These are phyloP conservation scores for Exophiala sideris DNA, from an alignment of 2,329 filamentous ascomycete genomes.

Conservation along the genomic window DNA sequence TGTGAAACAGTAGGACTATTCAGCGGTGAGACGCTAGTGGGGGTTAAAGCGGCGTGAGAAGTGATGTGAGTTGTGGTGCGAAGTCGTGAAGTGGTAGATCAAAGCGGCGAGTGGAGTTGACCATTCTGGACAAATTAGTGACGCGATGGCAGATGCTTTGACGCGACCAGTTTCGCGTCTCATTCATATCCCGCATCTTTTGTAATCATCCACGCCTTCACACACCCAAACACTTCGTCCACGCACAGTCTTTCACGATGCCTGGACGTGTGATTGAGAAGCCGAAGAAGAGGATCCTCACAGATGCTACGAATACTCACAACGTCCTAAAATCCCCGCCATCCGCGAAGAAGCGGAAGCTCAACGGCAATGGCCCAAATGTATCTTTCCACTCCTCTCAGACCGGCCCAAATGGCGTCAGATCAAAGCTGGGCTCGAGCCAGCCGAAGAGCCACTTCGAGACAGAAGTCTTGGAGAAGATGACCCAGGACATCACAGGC, in stretches of 20 bases:
- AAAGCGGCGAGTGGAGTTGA: too few relatives aligned
- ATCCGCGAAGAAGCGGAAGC: slow-evolving; percentile 75
- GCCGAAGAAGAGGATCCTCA: slow-evolving; percentile 70
- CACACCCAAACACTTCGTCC: neutral
- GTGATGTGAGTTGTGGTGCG: too few relatives aligned
- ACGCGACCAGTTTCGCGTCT: neutral
- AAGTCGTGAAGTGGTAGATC: too few relatives aligned
- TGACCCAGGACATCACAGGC: slow-evolving; percentile 86
- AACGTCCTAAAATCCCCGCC: slow-evolving; percentile 54
- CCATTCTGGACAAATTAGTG: neutral
- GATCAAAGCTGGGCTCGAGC: slow-evolving; percentile 61
- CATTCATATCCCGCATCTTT: neutral
- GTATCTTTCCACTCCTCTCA: slow-evolving; percentile 62
- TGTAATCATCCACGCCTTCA: neutral
- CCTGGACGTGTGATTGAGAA: slow-evolving; percentile 21
- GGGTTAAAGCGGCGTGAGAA: too few relatives aligned
- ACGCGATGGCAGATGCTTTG: neutral
- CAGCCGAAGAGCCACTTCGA: slow-evolving; percentile 91
- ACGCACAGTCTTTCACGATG: slow-evolving; percentile 13
- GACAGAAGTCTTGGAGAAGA: slow-evolving; percentile 87
- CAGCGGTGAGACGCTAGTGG: too few relatives aligned
- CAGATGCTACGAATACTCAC: slow-evolving; percentile 63
- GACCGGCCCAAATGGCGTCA: slow-evolving; percentile 53
- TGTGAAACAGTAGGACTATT: too few relatives aligned
- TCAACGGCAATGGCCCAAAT: slow-evolving; percentile 55